A percentile compares a stretch with the other conserved stretches of the same genome.
Evolutionary conservation across 2,329 filamentous ascomycete genomes (phyloP).

Genomic region (Ophiocordyceps camponoti-floridani): DNA sequence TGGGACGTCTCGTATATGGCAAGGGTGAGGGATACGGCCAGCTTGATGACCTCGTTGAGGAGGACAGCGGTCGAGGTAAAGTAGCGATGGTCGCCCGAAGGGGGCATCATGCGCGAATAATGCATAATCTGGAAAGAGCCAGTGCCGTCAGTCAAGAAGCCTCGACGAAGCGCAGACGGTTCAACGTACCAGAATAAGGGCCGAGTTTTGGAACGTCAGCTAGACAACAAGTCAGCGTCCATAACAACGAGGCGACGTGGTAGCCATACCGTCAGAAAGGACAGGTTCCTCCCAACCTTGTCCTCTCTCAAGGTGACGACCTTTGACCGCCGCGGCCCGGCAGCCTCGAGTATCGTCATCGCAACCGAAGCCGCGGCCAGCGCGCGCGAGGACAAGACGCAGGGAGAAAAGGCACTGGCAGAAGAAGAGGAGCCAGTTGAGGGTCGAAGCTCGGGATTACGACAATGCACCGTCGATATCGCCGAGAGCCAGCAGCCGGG

Average conservation of each 20-base stretch:
- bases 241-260: background rate
- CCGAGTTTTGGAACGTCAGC: conserved; percentile 62
- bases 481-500: no score
- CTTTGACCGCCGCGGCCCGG: conserved; percentile 2
- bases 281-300: conserved; percentile 7
- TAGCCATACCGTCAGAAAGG: conserved; percentile 8
- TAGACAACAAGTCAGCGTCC: conserved; percentile 15
- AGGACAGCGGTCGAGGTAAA: conserved; percentile 89
- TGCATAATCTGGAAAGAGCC: conserved; percentile 72
- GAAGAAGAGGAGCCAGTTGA: background rate
- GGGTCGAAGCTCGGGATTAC: no score
- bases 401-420: background rate
- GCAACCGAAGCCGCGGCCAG: background rate
- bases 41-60: conserved; percentile 81
- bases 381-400: background rate
- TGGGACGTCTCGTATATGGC: conserved; percentile 75
- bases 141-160: background rate
- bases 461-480: no score
- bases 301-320: conserved; percentile 2
- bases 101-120: conserved; percentile 89
- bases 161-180: background rate
- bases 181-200: conserved; percentile 55
- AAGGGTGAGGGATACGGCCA: conserved; percentile 70
- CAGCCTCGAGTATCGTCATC: conserved; percentile 7
- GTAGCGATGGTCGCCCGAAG: conserved; percentile 67